Percentiles rank a stretch among this genome's conserved stretches.
Conservation (phyloP, 2,329 filamentous ascomycete genomes). For the Verticillium albo-atrum region DNA sequence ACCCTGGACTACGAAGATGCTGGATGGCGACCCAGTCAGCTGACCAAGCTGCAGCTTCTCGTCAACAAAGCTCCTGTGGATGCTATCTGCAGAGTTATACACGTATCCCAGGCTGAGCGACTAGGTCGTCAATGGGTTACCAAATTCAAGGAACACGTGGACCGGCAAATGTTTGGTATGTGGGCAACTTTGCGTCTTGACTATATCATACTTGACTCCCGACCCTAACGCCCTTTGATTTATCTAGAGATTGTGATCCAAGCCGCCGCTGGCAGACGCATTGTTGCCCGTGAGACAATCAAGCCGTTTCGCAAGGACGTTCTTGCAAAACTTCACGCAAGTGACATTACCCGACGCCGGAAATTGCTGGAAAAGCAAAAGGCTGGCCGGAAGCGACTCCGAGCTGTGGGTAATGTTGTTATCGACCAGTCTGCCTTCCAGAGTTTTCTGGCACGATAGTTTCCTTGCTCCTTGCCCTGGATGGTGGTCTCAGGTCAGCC, state of each 20-base stretch:
- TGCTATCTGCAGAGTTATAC: constrained; percentile 87
- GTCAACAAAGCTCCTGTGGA: constrained; percentile 94
- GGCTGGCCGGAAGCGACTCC: constrained; percentile 83
- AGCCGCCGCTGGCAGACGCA: constrained; percentile 74
- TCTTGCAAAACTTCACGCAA: constrained; percentile 85
- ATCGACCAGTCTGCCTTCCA: constrained; percentile 97
- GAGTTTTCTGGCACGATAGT: constrained; percentile 77
- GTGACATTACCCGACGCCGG: constrained; percentile 73
- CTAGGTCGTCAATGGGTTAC: constrained; percentile 84
- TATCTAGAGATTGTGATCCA: constrained; percentile 80
- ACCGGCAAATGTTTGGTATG: constrained; percentile 82
- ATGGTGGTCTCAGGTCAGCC: background rate
- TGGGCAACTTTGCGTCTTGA: background rate
- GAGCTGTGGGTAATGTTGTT: constrained; percentile 83
- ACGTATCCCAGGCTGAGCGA: constrained; percentile 73
- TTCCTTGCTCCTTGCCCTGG: background rate
- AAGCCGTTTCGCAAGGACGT: constrained; percentile 98
- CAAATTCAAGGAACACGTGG: constrained; percentile 96
- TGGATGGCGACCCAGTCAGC: constrained; percentile 73
- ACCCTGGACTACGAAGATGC: constrained; percentile 96
- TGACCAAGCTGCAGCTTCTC: constrained; percentile 86
- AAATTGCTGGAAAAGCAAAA: constrained; percentile 97
- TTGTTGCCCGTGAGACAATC: constrained; percentile 89
- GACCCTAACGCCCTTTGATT: background rate
- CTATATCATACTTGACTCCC: background rate